Percentiles rank a stretch among this genome's conserved stretches.
phyloP scores from a whole-genome alignment of 2,329 filamentous ascomycete genomes.

The Epichloe gansuensis region DNA sequence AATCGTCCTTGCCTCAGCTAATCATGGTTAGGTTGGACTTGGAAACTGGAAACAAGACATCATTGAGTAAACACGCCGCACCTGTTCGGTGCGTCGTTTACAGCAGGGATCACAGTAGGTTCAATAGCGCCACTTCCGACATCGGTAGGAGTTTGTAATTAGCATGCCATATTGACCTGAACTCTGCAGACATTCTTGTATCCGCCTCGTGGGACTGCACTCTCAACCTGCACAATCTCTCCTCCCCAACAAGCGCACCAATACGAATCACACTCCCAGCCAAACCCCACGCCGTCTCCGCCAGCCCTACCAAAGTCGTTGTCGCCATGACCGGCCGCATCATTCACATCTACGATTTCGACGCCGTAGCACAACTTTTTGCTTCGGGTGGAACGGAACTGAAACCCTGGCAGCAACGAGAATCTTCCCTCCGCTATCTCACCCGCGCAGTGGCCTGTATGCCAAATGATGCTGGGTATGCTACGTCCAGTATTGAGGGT shows the following conservation, averaged over 20 bases:
- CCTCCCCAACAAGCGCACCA: conserved; percentile 36
- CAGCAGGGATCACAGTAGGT: conserved; percentile 55
- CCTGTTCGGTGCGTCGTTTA: conserved; percentile 78
- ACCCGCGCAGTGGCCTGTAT: conserved; percentile 88
- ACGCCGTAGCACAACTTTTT: conserved; percentile 46
- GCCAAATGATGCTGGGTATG: conserved; percentile 92
- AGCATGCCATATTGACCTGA: background rate
- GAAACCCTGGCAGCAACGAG: conserved; percentile 82
- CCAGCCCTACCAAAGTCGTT: conserved; percentile 68
- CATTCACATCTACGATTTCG: conserved; percentile 89
- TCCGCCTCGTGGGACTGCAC: conserved; percentile 91
- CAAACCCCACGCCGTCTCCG: conserved; percentile 80
- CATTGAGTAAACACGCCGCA: conserved; percentile 65
- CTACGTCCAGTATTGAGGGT: conserved; percentile 84
- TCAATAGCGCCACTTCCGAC: background rate
- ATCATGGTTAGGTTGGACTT: conserved; percentile 46
- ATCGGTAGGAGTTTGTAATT: background rate
- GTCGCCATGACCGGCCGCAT: conserved; percentile 90
- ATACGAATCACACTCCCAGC: conserved; percentile 60
- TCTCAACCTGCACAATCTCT: conserved; percentile 67
- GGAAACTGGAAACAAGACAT: conserved; percentile 54
- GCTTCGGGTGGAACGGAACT: conserved; percentile 32
- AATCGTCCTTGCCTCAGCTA: background rate
- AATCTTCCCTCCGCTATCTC: conserved; percentile 92
- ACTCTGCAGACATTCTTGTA: conserved; percentile 51